phyloP scores from a whole-genome alignment of 176 grass and related monocot species.

The Oryza punctata region DNA sequence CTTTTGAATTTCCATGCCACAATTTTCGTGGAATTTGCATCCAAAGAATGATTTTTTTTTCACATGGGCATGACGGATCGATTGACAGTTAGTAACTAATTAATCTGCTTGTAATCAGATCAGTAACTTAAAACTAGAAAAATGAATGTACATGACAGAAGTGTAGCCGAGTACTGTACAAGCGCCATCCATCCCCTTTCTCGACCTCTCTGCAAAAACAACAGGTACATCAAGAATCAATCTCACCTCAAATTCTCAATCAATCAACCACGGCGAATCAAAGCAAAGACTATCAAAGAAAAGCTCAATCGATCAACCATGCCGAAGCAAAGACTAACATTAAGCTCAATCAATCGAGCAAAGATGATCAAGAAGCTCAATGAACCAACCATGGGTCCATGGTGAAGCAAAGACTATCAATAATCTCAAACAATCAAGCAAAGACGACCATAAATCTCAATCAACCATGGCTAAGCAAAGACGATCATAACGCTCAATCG shows the following conservation, averaged over 20 bases:
- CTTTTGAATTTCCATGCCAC: background rate
- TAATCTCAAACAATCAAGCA: no score
- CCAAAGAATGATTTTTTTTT: constrained; percentile 23
- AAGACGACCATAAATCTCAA: no score
- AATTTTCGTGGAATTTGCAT: constrained; percentile 23
- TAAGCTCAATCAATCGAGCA: no score
- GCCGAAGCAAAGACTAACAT: no score
- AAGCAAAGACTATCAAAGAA: no score
- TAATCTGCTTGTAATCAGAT: constrained; percentile 36
- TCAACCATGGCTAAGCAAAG: no score
- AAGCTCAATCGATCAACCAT: background rate
- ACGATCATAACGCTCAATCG: no score
- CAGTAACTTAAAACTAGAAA: constrained; percentile 47
- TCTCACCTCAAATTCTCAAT: background rate
- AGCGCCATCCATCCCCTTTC: constrained; percentile 39
- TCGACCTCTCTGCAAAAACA: constrained; percentile 40
- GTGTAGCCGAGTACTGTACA: constrained; percentile 33
- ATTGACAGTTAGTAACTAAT: constrained; percentile 8
- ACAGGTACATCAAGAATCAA: background rate
- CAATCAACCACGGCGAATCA: no score
- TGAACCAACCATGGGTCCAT: no score
- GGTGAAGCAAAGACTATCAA: no score
- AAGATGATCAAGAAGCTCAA: no score
- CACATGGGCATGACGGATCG: background rate
- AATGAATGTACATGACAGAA: constrained; percentile 57